These are phyloP conservation scores for Lepiota venenata DNA, from an alignment of 768 basidiomycete genomes.

Conservation along the genomic window DNA sequence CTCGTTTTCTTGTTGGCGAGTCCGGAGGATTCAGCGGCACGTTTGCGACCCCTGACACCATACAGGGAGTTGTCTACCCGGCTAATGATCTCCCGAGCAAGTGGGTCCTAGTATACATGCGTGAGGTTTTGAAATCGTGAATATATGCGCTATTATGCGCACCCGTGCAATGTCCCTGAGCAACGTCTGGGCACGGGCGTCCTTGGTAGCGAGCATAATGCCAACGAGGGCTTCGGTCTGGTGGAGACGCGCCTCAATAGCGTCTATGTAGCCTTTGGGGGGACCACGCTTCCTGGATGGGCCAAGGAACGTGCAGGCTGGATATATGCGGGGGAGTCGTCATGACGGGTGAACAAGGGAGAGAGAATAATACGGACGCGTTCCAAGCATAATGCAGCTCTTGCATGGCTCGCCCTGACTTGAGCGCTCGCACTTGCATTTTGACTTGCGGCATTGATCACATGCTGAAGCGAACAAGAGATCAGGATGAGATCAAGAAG, in stretches of 20 bases:
- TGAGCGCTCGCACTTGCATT: conserved; percentile 83
- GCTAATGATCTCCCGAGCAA: conserved; percentile 76
- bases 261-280: conserved; percentile 94
- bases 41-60: conserved; percentile 67
- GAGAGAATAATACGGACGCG: conserved; percentile 41
- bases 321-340: background rate
- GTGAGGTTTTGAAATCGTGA: conserved; percentile 1
- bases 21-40: conserved; percentile 26
- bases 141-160: conserved; percentile 15
- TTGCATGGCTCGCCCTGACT: conserved; percentile 64
- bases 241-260: conserved; percentile 87
- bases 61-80: conserved; percentile 82
- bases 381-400: conserved; percentile 70
- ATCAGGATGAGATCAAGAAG: conserved; percentile 2
- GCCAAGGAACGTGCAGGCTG: conserved; percentile 76
- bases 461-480: conserved; percentile 48
- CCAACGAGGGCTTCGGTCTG: conserved; percentile 90
- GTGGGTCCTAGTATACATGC: conserved; percentile 49
- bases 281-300: conserved; percentile 83
- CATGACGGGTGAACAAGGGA: background rate
- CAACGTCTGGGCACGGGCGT: conserved; percentile 38
- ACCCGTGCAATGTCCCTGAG: conserved; percentile 52
- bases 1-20: conserved; percentile 17
- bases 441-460: conserved; percentile 87
- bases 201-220: conserved; percentile 59